phyloP scores from a whole-genome alignment of 805 yeast species.

The Saccharomycopsis selenospora region DNA sequence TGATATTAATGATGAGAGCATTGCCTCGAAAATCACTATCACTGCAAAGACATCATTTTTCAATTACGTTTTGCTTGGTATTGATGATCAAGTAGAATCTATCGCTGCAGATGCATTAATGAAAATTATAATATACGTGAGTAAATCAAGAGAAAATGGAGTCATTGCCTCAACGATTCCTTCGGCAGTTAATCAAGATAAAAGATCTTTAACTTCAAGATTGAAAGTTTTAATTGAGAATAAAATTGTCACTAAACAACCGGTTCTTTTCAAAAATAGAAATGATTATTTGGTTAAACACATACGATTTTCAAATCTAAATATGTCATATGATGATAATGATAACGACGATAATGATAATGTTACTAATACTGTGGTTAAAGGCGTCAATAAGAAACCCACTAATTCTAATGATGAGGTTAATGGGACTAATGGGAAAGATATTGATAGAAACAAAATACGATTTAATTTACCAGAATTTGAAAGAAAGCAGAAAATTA shows the following conservation, averaged over 20 bases:
- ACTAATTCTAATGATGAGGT: too few relatives aligned
- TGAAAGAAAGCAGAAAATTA: not conserved
- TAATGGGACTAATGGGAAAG: not conserved
- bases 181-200: not conserved
- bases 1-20: not conserved
- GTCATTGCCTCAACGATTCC: constrained; percentile 1
- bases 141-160: not conserved
- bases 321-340: too few relatives aligned
- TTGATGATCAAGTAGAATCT: not conserved
- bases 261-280: not conserved
- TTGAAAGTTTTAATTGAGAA: not conserved
- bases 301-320: too few relatives aligned
- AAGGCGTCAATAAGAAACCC: too few relatives aligned
- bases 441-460: not conserved
- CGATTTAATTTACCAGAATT: not conserved
- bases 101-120: not conserved
- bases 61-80: not conserved
- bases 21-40: not conserved
- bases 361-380: too few relatives aligned
- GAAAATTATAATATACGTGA: not conserved
- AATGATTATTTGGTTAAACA: not conserved
- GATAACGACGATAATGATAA: too few relatives aligned
- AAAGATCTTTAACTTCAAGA: not conserved
- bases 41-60: not conserved
- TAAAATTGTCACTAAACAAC: not conserved